A percentile compares a stretch with the other conserved stretches of the same genome.
These are phyloP conservation scores for Acer saccharum DNA, from an alignment of 345 rosid species.

Conservation along the genomic window DNA sequence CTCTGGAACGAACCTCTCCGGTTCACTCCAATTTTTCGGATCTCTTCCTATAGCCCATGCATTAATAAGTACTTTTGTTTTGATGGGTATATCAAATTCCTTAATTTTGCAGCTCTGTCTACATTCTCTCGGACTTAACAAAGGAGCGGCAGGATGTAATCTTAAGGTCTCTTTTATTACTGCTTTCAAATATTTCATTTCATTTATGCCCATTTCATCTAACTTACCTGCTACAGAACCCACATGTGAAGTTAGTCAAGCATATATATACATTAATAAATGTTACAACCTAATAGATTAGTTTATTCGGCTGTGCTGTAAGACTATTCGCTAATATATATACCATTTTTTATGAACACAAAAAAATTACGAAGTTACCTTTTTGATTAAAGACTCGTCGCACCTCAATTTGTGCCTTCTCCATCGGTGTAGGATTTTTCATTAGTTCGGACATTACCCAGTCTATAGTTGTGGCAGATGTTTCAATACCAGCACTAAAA, in stretches of 20 bases:
- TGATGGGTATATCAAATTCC: constrained; percentile 20
- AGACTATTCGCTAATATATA: too few relatives aligned
- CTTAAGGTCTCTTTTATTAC: too few relatives aligned
- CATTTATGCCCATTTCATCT: too few relatives aligned
- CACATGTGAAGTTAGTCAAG: too few relatives aligned
- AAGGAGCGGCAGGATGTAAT: too few relatives aligned
- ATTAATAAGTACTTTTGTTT: constrained; percentile 23
- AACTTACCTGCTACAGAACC: background rate
- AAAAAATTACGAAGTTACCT: constrained; percentile 3
- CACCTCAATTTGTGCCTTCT: constrained; percentile 23
- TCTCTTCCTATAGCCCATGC: too few relatives aligned
- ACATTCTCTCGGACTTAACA: constrained; percentile 8
- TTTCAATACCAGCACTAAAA: constrained; percentile 24
- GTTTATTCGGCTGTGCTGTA: too few relatives aligned
- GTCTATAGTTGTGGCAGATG: constrained; percentile 21
- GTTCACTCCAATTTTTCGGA: constrained; percentile 23
- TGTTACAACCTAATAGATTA: too few relatives aligned
- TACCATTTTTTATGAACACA: too few relatives aligned
- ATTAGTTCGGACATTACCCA: constrained; percentile 27
- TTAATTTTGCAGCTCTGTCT: background rate
- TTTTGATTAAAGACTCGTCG: constrained; percentile 10
- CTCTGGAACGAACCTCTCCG: constrained; percentile 35
- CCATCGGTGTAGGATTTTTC: constrained; percentile 19
- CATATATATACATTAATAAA: too few relatives aligned
- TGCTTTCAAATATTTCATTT: too few relatives aligned